phyloP scores from a whole-genome alignment of 371 early-diverging fungal genomes.

The Capniomyces stellatus region DNA sequence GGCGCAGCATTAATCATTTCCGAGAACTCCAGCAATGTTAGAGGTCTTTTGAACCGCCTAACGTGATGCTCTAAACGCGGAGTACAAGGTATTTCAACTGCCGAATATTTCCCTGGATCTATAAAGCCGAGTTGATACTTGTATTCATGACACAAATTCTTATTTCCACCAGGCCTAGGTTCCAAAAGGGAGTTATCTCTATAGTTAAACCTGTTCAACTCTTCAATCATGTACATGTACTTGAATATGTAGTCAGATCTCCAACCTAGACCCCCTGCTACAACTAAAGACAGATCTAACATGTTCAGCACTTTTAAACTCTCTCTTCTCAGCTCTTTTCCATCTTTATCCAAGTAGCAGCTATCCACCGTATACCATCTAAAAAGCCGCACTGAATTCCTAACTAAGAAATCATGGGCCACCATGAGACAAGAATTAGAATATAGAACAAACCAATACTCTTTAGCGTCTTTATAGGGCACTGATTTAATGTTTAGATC shows the following conservation, averaged over 20 bases:
- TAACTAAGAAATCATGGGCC: background rate
- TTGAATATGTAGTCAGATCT: slow-evolving; percentile 6
- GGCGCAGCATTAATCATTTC: slow-evolving; percentile 2
- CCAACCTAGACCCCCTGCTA: slow-evolving; percentile 3
- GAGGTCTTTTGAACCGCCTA: background rate
- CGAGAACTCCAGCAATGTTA: slow-evolving; percentile 4
- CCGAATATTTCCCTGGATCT: too few species aligned
- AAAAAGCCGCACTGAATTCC: background rate
- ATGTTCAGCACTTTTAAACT: slow-evolving; percentile 6
- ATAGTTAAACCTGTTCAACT: background rate
- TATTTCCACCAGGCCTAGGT: too few species aligned
- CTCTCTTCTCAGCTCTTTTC: background rate
- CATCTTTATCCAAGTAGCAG: background rate
- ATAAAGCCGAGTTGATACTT: too few species aligned
- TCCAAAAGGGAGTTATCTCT: background rate
- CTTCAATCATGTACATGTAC: slow-evolving; percentile 3
- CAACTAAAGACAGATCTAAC: slow-evolving; percentile 8
- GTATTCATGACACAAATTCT: too few species aligned
- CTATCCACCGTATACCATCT: background rate
- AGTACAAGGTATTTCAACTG: background rate
- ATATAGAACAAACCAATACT: background rate
- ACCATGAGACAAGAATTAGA: background rate
- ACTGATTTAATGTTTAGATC: background rate
- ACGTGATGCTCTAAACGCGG: slow-evolving; percentile 3
- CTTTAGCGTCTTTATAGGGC: background rate